Evolutionary conservation across 1,139 yeast genomes (phyloP).

Genomic region (Scheffersomyces titani): DNA sequence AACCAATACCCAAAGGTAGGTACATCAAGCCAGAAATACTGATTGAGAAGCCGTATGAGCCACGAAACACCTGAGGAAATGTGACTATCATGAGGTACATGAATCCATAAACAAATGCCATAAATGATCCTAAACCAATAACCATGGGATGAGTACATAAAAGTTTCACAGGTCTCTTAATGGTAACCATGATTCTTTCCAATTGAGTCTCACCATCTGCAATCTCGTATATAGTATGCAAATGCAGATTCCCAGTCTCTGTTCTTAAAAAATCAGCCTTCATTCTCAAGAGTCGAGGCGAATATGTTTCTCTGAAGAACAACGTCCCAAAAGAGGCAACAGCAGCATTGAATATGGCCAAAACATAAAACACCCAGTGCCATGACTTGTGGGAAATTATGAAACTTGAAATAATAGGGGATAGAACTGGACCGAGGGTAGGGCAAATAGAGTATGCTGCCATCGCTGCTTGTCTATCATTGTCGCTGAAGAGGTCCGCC

Average conservation of each 20-base stretch:
- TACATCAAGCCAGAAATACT: conserved; percentile 63
- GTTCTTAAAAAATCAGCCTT: conserved; percentile 47
- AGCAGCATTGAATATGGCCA: conserved; percentile 54
- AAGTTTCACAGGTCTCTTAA: conserved; percentile 56
- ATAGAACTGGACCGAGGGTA: conserved; percentile 38
- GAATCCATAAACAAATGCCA: conserved; percentile 68
- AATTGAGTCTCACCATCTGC: conserved; percentile 34
- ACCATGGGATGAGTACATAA: conserved; percentile 63
- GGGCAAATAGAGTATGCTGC: conserved; percentile 64
- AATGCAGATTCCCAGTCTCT: conserved; percentile 54
- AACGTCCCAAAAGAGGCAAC: conserved; percentile 46
- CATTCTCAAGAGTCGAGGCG: conserved; percentile 51
- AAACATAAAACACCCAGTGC: conserved; percentile 67
- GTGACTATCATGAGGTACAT: conserved; percentile 62
- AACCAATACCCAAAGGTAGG: conserved; percentile 56
- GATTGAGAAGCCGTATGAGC: conserved; percentile 43
- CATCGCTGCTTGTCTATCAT: conserved; percentile 56
- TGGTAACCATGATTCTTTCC: conserved; percentile 34
- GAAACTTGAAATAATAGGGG: conserved; percentile 37
- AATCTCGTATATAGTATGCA: conserved; percentile 60
- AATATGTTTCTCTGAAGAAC: conserved; percentile 56
- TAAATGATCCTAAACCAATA: conserved; percentile 56
- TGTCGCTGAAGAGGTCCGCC: conserved; percentile 60
- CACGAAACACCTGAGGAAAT: conserved; percentile 54
- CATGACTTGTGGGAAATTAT: conserved; percentile 34